These are phyloP conservation scores for Pluteus cervinus DNA, from an alignment of 768 basidiomycete species.

Conservation along the genomic window DNA sequence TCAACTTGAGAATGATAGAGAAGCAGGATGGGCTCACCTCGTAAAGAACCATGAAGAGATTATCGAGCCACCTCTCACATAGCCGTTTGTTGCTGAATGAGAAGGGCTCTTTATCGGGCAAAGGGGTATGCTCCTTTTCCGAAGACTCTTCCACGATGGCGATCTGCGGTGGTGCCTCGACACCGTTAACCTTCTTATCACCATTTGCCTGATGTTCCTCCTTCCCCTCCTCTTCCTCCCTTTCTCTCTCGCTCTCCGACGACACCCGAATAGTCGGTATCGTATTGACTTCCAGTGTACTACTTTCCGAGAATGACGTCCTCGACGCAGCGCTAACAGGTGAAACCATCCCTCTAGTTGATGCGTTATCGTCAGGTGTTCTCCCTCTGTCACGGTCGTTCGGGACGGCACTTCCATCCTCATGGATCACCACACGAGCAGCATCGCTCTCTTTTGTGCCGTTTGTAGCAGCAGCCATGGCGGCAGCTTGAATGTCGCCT, in stretches of 20 bases:
- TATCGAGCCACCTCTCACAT: constrained; percentile 97
- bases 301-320: too few relatives aligned
- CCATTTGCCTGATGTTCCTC: constrained; percentile 27
- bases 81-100: constrained; percentile 95
- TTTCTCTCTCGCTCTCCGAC: constrained; percentile 46
- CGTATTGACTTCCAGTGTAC: constrained; percentile 18
- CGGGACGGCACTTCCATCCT: constrained; percentile 49
- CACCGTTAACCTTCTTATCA: constrained; percentile 17
- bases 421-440: constrained; percentile 45
- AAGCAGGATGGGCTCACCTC: constrained; percentile 48
- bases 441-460: constrained; percentile 23
- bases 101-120: constrained; percentile 52
- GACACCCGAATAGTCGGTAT: constrained; percentile 74
- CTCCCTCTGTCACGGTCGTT: too few relatives aligned
- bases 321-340: too few relatives aligned
- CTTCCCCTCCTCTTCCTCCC: constrained; percentile 20
- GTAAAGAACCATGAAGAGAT: constrained; percentile 96
- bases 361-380: constrained; percentile 59
- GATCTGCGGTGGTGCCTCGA: constrained; percentile 47
- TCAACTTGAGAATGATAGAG: constrained; percentile 6
- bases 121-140: constrained; percentile 29
- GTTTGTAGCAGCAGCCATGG: constrained; percentile 15
- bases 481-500: constrained; percentile 48
- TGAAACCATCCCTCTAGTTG: constrained; percentile 55
- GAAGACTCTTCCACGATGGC: constrained; percentile 42